Evolutionary conservation across 2,329 filamentous ascomycete genomes (phyloP), one percentile per base, ranked within the genome.

Genomic region (Botrytis porri): DNA sequence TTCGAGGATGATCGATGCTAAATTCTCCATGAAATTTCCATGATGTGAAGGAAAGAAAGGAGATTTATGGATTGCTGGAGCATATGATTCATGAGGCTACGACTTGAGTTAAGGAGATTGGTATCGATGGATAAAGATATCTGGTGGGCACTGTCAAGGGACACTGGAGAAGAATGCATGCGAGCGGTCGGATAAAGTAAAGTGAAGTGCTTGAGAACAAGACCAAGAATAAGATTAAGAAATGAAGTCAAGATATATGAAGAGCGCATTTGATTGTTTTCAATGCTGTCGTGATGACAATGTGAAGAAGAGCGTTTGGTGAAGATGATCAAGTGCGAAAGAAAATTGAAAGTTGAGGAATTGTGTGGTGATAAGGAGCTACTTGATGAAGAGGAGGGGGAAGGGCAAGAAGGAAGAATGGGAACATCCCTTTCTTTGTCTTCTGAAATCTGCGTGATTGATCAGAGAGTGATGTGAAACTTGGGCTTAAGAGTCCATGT

Each of bases 81-180:
- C 71, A 70, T 69, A 73, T 48, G 64, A 73, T 73, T 69, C 71
- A 73, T 70, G 54, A 65, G 71, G 54, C 71, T 70, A 73, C 64
- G 71, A 69, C 64, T 39, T 51, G 32, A 51, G 69, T 69, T 69
- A 69, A 25, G 65, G 37, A 69, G 65, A 69, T 63, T 70, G 69
- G 43, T 70, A 48, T 70, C 60, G 65, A 59, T 57, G 65, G 48
- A 69, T 69, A 69, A 41, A 69, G 65, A 69, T 69, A 59, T 69
- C 65, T 57, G 65, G 65, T 69, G 65, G 48, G 65, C 48, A 69
- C 65, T 69, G 65, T 69, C n/a, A 69, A 57, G 51, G 65, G 65
- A 69, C 65, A 69, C 65, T 69, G 48, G 65, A 69, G 48, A 39
- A 69, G 48, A 18, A 57, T 67, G 64, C 65, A 69, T 57, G 48